A percentile compares a stretch with the other conserved stretches of the same genome.
Conservation (phyloP, 768 basidiomycete genomes). For the Auricularia sp. region DNA sequence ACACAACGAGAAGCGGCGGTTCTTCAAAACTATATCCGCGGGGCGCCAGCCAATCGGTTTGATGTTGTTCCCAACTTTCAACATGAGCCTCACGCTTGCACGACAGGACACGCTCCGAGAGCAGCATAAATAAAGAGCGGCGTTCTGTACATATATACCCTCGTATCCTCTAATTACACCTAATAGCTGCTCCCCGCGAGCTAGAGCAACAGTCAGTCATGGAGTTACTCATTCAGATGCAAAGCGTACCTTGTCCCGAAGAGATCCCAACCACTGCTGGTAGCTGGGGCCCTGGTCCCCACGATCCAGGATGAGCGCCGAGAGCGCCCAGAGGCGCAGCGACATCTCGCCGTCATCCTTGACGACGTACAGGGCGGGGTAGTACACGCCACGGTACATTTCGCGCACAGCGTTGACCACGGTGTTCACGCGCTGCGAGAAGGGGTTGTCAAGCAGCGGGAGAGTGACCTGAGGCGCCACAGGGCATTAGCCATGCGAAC, state of each 20-base stretch:
- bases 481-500: not conserved
- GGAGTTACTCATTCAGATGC: too few relatives aligned
- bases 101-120: too few relatives aligned
- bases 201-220: too few relatives aligned
- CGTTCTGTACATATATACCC: too few relatives aligned
- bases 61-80: too few relatives aligned
- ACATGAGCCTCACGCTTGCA: too few relatives aligned
- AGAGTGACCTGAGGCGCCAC: constrained; percentile 55
- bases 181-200: too few relatives aligned
- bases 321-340: constrained; percentile 89
- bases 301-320: constrained; percentile 88
- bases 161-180: too few relatives aligned
- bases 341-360: constrained; percentile 98
- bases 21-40: too few relatives aligned
- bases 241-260: constrained; percentile 73
- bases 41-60: too few relatives aligned
- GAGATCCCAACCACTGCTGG: constrained; percentile 80
- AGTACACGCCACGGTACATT: constrained; percentile 84
- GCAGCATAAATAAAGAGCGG: too few relatives aligned
- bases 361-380: constrained; percentile 89
- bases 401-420: constrained; percentile 91
- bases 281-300: constrained; percentile 93
- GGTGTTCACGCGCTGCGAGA: constrained; percentile 92
- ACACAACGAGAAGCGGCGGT: too few relatives aligned
- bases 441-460: constrained; percentile 83